These are phyloP conservation scores for Lepidopterella palustris DNA, from an alignment of 495 filamentous ascomycete species.

Conservation along the genomic window DNA sequence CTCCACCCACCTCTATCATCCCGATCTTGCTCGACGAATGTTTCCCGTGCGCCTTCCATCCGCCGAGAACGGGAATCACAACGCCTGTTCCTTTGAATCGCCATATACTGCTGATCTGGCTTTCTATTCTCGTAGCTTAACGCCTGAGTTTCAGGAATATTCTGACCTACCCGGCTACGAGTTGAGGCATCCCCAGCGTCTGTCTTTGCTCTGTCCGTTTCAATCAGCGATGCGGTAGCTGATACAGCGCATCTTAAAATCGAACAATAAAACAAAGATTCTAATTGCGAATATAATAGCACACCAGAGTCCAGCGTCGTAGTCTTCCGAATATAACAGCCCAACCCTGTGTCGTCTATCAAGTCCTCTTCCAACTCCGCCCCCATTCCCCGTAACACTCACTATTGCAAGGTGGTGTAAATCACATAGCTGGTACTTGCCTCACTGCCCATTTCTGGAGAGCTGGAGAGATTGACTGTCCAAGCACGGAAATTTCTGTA, in stretches of 20 bases:
- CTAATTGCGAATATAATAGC: not conserved
- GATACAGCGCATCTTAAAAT: not conserved
- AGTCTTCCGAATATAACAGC: not conserved
- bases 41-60: not conserved
- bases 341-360: not conserved
- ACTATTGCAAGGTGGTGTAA: not conserved
- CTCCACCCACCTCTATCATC: not conserved
- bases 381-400: not conserved
- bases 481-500: not conserved
- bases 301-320: not conserved
- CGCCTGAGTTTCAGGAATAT: not conserved
- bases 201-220: not conserved
- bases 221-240: not conserved
- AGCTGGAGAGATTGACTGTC: not conserved
- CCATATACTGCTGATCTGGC: not conserved
- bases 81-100: not conserved
- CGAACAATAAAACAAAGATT: not conserved
- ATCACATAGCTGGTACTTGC: not conserved
- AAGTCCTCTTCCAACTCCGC: not conserved
- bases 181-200: not conserved
- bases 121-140: not conserved
- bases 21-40: not conserved
- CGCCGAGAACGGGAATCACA: not conserved
- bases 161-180: not conserved
- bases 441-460: not conserved